phyloP scores from a whole-genome alignment of 768 basidiomycete species.

The Suillus discolor region DNA sequence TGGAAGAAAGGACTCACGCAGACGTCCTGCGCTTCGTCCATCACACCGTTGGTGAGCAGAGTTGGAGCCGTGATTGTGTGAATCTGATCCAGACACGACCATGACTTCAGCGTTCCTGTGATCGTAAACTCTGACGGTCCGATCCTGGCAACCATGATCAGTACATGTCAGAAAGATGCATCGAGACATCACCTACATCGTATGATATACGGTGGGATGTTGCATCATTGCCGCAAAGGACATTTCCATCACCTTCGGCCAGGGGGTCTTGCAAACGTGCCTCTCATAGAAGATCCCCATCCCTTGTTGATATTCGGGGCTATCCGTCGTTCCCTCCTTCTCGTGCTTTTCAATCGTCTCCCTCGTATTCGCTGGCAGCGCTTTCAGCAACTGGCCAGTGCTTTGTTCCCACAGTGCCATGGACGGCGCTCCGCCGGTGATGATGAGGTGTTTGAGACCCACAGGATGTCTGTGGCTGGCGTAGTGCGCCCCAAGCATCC shows the following conservation, averaged over 20 bases:
- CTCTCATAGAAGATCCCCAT: conserved; percentile 25
- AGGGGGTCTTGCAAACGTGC: conserved; percentile 33
- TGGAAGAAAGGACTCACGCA: conserved; percentile 32
- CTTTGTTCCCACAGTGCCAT: conserved; percentile 22
- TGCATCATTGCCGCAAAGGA: conserved; percentile 19
- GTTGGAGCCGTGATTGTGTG: conserved; percentile 37
- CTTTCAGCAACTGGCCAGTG: conserved; percentile 18
- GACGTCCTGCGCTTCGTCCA: conserved; percentile 36
- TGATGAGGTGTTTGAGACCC: conserved; percentile 36
- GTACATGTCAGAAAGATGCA: background rate
- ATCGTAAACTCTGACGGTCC: conserved; percentile 34
- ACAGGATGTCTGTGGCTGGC: conserved; percentile 31
- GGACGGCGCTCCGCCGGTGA: conserved; percentile 29
- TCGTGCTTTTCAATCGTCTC: conserved; percentile 26
- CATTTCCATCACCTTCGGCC: conserved; percentile 28
- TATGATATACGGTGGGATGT: conserved; percentile 17
- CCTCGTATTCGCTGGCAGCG: conserved; percentile 23
- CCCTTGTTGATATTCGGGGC: conserved; percentile 28
- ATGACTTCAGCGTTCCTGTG: conserved; percentile 40
- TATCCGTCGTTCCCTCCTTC: conserved; percentile 25
- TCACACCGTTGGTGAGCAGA: conserved; percentile 35
- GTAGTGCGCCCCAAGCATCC: conserved; percentile 43
- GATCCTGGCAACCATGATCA: conserved; percentile 5
- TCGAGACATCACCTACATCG: conserved; percentile 19
- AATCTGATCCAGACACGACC: conserved; percentile 43